Evolutionary conservation across 805 yeast genomes (phyloP).

Genomic region (Yarrowia sp.): DNA sequence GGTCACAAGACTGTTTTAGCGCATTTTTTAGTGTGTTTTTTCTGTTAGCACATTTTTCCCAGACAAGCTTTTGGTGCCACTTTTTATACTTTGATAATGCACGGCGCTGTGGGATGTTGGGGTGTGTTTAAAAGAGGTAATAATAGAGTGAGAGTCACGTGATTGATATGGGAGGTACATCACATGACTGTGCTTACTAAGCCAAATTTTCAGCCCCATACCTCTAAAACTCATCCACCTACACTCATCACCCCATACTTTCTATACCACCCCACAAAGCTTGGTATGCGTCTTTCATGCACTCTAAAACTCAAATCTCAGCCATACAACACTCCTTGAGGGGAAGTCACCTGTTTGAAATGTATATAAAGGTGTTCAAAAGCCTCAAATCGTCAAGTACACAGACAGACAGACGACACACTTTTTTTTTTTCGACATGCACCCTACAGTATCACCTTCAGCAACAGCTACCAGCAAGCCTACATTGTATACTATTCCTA

Average conservation of each 20-base stretch:
- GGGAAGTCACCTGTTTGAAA: not conserved
- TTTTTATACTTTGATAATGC: not conserved
- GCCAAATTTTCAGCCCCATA: no score
- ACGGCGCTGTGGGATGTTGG: not conserved
- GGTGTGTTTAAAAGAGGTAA: not conserved
- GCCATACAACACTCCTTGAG: not conserved
- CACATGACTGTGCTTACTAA: no score
- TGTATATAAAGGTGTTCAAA: not conserved
- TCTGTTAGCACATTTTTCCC: not conserved
- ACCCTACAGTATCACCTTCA: not conserved
- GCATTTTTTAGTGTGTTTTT: not conserved
- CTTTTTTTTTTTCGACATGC: not conserved
- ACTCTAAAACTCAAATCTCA: not conserved
- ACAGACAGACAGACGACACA: not conserved
- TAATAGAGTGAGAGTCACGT: not conserved
- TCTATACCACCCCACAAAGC: not conserved
- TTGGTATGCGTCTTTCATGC: not conserved
- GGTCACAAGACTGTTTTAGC: not conserved
- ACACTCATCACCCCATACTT: not conserved
- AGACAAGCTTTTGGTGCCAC: not conserved
- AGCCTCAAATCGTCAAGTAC: not conserved
- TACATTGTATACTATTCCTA: conserved; percentile 1
- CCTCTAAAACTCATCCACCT: no score
- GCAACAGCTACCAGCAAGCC: not conserved
- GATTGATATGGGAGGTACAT: no score